These are phyloP conservation scores for Tuber borchii DNA, from an alignment of 495 filamentous ascomycete species.

Conservation along the genomic window DNA sequence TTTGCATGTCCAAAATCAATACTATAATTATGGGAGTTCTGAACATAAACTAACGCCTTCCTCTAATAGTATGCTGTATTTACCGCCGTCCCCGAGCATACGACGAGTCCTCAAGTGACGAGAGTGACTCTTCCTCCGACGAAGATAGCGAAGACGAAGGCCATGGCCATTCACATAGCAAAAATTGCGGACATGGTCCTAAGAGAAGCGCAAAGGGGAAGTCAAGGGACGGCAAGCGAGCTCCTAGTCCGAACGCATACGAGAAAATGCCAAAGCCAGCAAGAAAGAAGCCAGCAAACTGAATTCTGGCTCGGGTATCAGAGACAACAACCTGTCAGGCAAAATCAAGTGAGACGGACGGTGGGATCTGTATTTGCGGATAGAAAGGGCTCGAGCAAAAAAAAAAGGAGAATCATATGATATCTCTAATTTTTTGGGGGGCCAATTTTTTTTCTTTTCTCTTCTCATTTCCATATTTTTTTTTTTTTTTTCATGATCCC, in stretches of 20 bases:
- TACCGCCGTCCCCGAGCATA: constrained; percentile 79
- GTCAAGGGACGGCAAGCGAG: constrained; percentile 46
- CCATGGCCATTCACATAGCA: constrained; percentile 44
- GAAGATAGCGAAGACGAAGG: constrained; percentile 50
- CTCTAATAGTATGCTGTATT: constrained; percentile 81
- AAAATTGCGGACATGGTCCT: constrained; percentile 44
- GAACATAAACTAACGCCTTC: constrained; percentile 14
- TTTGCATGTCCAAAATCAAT: not conserved
- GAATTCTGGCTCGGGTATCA: not conserved
- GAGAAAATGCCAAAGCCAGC: constrained; percentile 72
- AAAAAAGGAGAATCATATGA: constrained; percentile 20
- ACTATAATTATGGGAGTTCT: not conserved
- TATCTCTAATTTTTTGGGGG: constrained; percentile 17
- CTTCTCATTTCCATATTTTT: constrained; percentile 1
- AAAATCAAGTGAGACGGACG: not conserved
- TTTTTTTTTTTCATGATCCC: constrained; percentile 4
- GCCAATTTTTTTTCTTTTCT: constrained; percentile 3
- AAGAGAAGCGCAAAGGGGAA: constrained; percentile 45
- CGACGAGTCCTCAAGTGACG: constrained; percentile 79
- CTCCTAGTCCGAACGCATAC: constrained; percentile 85
- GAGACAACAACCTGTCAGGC: not conserved
- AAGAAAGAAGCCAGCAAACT: constrained; percentile 25
- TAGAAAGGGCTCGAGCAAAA: constrained; percentile 7
- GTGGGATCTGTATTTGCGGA: not conserved
- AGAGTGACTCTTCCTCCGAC: constrained; percentile 58